These are phyloP conservation scores for Spirogloea muscicola DNA, from an alignment of 139 green algal genomes.

Conservation along the genomic window DNA sequence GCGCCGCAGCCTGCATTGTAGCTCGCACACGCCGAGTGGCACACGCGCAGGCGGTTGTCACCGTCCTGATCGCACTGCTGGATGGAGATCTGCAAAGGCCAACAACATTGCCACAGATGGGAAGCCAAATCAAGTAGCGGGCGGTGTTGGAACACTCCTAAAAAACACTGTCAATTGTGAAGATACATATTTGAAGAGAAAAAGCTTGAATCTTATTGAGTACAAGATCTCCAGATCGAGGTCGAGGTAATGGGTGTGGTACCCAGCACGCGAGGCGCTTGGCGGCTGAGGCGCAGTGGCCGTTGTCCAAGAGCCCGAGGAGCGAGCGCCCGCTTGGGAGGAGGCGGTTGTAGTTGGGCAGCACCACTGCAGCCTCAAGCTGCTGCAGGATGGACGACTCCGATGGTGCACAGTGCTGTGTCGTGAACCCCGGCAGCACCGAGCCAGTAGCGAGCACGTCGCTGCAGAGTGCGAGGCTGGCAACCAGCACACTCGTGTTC, in stretches of 20 bases:
- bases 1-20: constrained; percentile 23
- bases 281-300: not conserved
- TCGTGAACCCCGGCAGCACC: not conserved
- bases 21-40: constrained; percentile 14
- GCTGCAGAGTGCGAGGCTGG: constrained; percentile 6
- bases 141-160: not conserved
- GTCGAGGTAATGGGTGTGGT: not conserved
- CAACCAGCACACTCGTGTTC: not conserved
- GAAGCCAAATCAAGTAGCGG: no score
- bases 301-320: constrained; percentile 1
- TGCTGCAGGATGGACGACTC: constrained; percentile 18
- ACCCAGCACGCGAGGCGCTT: constrained; percentile 23
- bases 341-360: constrained; percentile 20
- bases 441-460: not conserved
- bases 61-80: constrained; percentile 28
- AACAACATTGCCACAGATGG: not conserved
- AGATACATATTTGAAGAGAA: not conserved
- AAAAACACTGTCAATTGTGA: not conserved
- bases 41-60: constrained; percentile 29
- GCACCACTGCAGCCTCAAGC: constrained; percentile 12
- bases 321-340: not conserved
- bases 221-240: not conserved
- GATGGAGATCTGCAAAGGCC: constrained; percentile 21
- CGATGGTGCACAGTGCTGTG: constrained; percentile 13
- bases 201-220: no score